Percentiles rank a stretch among this genome's conserved stretches.
These are phyloP conservation scores for Neopestalotiopsis sp. DNA, from an alignment of 2,329 filamentous ascomycete species.

Conservation along the genomic window DNA sequence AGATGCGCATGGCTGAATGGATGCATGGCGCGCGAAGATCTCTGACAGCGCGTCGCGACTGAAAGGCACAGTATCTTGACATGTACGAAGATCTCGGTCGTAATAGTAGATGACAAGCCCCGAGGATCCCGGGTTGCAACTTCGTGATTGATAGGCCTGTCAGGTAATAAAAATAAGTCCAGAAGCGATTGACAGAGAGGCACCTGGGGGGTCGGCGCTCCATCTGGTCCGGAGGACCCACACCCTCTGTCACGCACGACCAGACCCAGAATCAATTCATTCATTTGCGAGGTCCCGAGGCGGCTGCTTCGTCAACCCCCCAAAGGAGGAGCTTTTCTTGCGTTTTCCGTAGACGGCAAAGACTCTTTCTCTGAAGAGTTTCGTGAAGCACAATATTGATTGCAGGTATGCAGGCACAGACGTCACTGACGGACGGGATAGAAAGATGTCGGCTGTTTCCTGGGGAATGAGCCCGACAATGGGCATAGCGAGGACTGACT, in stretches of 20 bases:
- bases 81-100: not conserved
- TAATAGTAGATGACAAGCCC: not conserved
- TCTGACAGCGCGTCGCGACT: not conserved
- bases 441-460: not conserved
- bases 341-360: not conserved
- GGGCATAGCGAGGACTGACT: not conserved
- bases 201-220: conserved; percentile 8
- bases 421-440: not conserved
- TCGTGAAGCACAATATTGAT: not conserved
- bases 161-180: not conserved
- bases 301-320: not conserved
- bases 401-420: not conserved
- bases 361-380: not conserved
- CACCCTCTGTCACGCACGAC: conserved; percentile 12
- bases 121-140: not conserved
- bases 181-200: not conserved
- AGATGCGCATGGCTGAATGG: not conserved
- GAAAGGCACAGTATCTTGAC: not conserved
- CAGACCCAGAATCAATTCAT: not conserved
- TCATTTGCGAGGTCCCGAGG: not conserved
- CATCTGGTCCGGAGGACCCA: conserved; percentile 13
- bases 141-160: not conserved
- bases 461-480: not conserved
- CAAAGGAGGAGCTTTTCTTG: not conserved
- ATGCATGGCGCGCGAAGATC: not conserved